Base-by-base conservation (phyloP, 768 basidiomycete species). In the Tricholomella constricta region DNA sequence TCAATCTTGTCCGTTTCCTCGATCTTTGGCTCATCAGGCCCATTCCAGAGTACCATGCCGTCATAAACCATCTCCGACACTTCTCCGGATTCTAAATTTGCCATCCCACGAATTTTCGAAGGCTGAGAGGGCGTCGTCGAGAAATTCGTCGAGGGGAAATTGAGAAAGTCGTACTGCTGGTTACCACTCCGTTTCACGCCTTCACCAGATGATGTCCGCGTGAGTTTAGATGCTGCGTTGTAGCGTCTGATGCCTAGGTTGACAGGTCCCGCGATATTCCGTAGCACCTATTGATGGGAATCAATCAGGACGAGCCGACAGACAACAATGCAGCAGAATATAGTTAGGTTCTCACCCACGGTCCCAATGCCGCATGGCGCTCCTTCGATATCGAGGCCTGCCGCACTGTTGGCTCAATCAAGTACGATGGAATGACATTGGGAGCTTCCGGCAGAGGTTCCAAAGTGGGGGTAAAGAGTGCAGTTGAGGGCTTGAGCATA, bases 121-220 rank as follows among this genome's bases (percentile, higher is more conserved):
- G 75, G 73, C 55, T 63, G 53, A 9, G 78, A 78, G 8, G 69
- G 66, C 51, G 63, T 57, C 14, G 67, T 69, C 25, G 77, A 75
- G 52, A 74, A 76, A 36, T 72, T 66, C 6, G 70, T 70, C 23
- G 80, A 72, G 44, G 73, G 68, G 37, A 70, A 67, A 31, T 62
- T 66, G 50, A 84, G 56, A 62, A 81, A 83, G 56, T 83, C 82
- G 56, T 84, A 86, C 49, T 80, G 75, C 62, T 57, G 63, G 53
- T 37, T 53, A 45, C 42, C 58, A 38, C 32, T 53, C 8, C 57
- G 59, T 47, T 52, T 53, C 44, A 64, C 59, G 27, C 60, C 52
- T 27, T 43, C 48, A 60, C 22, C 65, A 54, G 52, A 62, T 55
- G 48, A 59, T 56, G 53, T 43, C 41, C 71, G 72, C 40, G 68